phyloP scores from a whole-genome alignment of 257 asterid genomes.

The Schizonepeta tenuifolia region DNA sequence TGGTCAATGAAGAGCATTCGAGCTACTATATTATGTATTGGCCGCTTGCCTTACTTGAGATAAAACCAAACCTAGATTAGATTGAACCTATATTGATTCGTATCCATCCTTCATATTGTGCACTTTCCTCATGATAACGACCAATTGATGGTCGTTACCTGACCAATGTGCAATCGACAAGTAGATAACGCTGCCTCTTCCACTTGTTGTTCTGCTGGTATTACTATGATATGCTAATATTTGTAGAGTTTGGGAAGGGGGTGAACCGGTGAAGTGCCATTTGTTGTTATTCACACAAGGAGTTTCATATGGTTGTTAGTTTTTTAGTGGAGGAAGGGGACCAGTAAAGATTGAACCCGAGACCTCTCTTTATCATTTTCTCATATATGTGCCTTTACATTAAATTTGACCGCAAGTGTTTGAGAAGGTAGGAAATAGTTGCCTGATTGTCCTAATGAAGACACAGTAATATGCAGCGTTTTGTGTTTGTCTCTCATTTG shows the following conservation, averaged over 20 bases:
- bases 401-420: not conserved
- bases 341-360: too few relatives aligned
- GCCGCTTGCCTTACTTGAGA: not conserved
- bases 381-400: not conserved
- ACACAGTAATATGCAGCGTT: not conserved
- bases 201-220: not conserved
- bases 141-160: not conserved
- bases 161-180: not conserved
- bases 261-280: too few relatives aligned
- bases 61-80: not conserved
- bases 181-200: slow-evolving; percentile 12
- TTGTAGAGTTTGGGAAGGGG: too few relatives aligned
- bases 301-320: too few relatives aligned
- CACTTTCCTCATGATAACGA: not conserved
- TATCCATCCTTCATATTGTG: not conserved
- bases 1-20: not conserved
- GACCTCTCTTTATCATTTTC: too few relatives aligned
- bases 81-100: not conserved
- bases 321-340: too few relatives aligned
- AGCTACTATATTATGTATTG: not conserved
- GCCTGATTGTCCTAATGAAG: not conserved
- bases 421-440: not conserved
- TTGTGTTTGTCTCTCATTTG: not conserved
- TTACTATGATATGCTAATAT: too few relatives aligned
- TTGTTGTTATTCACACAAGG: too few relatives aligned